phyloP scores from a whole-genome alignment of 1,284 basidiomycete genomes.

The Cryptococcus sp. region DNA sequence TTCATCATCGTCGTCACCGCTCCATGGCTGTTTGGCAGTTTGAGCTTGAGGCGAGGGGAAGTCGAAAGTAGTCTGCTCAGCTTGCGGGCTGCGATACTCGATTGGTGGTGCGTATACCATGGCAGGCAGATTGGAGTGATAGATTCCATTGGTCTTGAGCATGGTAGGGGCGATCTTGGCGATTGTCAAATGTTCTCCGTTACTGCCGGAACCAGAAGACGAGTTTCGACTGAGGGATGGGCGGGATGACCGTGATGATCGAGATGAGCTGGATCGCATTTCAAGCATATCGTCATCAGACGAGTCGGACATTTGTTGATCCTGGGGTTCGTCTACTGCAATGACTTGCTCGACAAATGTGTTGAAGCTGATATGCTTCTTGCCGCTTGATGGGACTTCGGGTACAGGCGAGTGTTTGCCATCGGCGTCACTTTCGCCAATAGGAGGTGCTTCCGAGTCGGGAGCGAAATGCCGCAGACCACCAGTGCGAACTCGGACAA shows the following conservation, averaged over 20 bases:
- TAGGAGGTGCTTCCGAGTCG: constrained; percentile 8
- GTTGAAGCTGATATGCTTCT: constrained; percentile 93
- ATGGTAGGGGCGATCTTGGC: constrained; percentile 91
- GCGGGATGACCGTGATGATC: constrained; percentile 26
- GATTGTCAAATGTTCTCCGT: constrained; percentile 72
- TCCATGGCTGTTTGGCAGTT: background rate
- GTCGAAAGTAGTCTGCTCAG: constrained; percentile 24
- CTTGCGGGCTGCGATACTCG: constrained; percentile 38
- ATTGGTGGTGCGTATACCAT: constrained; percentile 69
- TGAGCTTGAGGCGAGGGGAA: constrained; percentile 33
- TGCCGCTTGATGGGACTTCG: constrained; percentile 24
- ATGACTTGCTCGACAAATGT: constrained; percentile 97
- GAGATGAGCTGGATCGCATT: constrained; percentile 51
- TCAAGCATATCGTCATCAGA: constrained; percentile 61
- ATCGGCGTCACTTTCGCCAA: constrained; percentile 1
- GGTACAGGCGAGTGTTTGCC: background rate
- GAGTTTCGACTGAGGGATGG: constrained; percentile 36
- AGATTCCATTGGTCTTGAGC: constrained; percentile 65
- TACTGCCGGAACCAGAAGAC: constrained; percentile 29
- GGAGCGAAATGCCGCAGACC: constrained; percentile 18
- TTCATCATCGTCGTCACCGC: constrained; percentile 37
- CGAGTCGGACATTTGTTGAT: constrained; percentile 43
- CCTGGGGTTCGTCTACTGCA: constrained; percentile 61
- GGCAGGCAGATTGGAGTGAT: constrained; percentile 49
- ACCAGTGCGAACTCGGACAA: constrained; percentile 45